Evolutionary conservation across 208 protist species (phyloP).

Genomic region (Leishmania aethiopica): DNA sequence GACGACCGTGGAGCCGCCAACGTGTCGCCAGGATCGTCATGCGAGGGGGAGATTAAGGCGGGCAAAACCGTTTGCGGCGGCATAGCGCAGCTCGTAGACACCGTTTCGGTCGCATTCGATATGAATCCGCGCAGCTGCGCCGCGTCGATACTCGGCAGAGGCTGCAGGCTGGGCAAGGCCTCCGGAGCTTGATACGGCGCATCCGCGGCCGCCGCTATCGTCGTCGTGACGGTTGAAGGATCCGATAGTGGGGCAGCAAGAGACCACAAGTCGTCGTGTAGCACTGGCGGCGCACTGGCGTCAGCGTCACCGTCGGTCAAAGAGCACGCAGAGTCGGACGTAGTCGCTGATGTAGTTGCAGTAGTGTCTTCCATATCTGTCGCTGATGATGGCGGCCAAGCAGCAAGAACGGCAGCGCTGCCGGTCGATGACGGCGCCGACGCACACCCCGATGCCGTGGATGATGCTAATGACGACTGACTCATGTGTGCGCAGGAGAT

Average conservation of each 20-base stretch:
- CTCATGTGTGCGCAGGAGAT: slow-evolving; percentile 7
- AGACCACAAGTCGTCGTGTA: background rate
- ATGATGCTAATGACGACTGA: background rate
- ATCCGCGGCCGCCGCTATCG: background rate
- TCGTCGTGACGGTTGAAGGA: background rate
- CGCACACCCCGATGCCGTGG: background rate
- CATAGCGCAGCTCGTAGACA: background rate
- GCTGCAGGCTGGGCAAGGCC: background rate
- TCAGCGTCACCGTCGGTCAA: background rate
- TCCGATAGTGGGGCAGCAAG: background rate
- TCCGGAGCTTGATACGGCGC: background rate
- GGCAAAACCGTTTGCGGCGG: background rate
- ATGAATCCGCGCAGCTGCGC: background rate
- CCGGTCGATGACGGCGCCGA: background rate
- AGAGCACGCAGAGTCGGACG: background rate
- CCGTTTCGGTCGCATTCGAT: background rate
- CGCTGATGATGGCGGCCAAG: background rate
- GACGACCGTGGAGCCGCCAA: background rate
- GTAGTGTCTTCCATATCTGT: background rate
- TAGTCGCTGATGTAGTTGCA: background rate
- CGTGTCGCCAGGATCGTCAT: background rate
- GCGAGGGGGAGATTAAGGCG: background rate
- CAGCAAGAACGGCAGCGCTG: background rate
- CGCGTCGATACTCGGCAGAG: background rate
- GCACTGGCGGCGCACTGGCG: background rate